Evolutionary conservation across 208 protist genomes (phyloP).

Genomic region (Trypanosoma vivax): DNA sequence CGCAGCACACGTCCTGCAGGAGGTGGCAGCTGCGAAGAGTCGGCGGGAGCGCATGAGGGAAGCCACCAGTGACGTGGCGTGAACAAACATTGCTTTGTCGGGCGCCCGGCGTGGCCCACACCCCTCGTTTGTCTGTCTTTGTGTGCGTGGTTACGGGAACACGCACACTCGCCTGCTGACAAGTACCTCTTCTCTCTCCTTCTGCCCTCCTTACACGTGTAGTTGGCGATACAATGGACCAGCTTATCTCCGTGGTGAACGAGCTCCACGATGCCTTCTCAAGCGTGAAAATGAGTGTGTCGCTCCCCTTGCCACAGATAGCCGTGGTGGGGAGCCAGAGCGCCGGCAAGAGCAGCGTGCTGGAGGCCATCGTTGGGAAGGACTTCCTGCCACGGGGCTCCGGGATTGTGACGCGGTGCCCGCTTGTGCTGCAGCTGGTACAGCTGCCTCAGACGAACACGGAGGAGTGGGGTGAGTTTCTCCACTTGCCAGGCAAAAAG

Average conservation of each 20-base stretch:
- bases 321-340: slow-evolving; percentile 97
- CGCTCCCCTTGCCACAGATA: slow-evolving; percentile 98
- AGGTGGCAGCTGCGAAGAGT: slow-evolving; percentile 16
- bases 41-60: slow-evolving; percentile 1
- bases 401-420: slow-evolving; percentile 99
- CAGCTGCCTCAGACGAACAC: slow-evolving; percentile 55
- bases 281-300: slow-evolving; percentile 86
- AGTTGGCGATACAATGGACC: slow-evolving; percentile 92
- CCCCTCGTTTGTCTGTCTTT: too few species aligned
- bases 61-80: not conserved
- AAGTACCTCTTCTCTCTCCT: too few species aligned
- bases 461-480: slow-evolving; percentile 87
- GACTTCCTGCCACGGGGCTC: slow-evolving; percentile 99
- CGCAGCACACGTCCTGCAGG: slow-evolving; percentile 33
- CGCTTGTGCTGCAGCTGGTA: slow-evolving; percentile 98
- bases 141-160: too few species aligned
- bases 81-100: not conserved
- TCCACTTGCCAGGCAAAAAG: slow-evolving; percentile 84
- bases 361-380: slow-evolving; percentile 99
- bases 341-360: slow-evolving; percentile 96
- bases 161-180: too few species aligned
- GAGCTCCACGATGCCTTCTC: slow-evolving; percentile 95
- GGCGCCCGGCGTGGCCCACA: too few species aligned
- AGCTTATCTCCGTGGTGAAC: slow-evolving; percentile 97
- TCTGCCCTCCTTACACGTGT: too few species aligned